These are phyloP conservation scores for Huntiella omanensis DNA, from an alignment of 2,329 filamentous ascomycete genomes.

Conservation along the genomic window DNA sequence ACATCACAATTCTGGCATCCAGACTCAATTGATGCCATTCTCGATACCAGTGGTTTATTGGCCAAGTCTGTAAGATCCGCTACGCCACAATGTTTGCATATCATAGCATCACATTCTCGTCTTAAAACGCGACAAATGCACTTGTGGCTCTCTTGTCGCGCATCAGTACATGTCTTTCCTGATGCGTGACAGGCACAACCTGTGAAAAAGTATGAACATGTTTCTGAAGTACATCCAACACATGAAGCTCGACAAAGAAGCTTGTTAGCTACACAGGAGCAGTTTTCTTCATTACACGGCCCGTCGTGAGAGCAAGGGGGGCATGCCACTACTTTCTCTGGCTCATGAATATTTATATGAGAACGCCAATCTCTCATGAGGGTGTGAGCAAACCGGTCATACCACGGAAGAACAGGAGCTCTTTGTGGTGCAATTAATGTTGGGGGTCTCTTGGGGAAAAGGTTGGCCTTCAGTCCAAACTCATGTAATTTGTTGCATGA, in stretches of 20 bases:
- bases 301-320: constrained; percentile 54
- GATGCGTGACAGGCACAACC: constrained; percentile 43
- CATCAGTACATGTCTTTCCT: constrained; percentile 39
- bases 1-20: constrained; percentile 56
- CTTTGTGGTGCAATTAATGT: neutral
- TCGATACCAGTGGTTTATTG: neutral
- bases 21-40: constrained; percentile 30
- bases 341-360: constrained; percentile 33
- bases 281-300: constrained; percentile 40
- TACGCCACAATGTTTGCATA: constrained; percentile 53
- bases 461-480: neutral
- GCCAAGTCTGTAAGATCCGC: constrained; percentile 2
- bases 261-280: constrained; percentile 40
- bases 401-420: constrained; percentile 30
- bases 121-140: constrained; percentile 57
- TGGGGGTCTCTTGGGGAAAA: neutral
- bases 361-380: constrained; percentile 36
- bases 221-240: constrained; percentile 34
- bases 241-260: constrained; percentile 60
- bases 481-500: constrained; percentile 5
- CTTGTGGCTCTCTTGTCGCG: constrained; percentile 25
- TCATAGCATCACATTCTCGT: constrained; percentile 61
- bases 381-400: constrained; percentile 36
- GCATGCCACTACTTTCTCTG: constrained; percentile 36
- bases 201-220: constrained; percentile 44